Percentiles rank a stretch among this genome's conserved stretches.
phyloP scores from a whole-genome alignment of 257 asterid species.

The Solanum chilense region DNA sequence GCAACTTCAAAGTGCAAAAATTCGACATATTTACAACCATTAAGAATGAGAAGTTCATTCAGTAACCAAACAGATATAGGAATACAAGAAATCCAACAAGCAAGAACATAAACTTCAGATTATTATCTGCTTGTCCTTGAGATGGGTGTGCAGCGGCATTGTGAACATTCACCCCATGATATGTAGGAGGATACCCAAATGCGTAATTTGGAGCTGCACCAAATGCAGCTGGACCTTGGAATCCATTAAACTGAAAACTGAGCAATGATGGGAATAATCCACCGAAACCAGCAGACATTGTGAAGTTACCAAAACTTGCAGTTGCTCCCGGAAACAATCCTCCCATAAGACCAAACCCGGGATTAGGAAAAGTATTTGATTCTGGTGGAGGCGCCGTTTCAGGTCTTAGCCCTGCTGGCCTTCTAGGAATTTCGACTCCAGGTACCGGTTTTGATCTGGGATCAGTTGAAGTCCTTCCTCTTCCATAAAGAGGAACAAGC shows the following conservation, averaged over 20 bases:
- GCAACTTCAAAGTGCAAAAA: neutral
- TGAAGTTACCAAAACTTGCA: slow-evolving; percentile 50
- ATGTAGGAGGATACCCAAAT: neutral
- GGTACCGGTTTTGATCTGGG: slow-evolving; percentile 34
- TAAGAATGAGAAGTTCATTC: neutral
- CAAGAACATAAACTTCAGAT: neutral
- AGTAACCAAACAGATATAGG: neutral
- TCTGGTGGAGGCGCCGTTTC: slow-evolving; percentile 51
- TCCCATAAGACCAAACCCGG: slow-evolving; percentile 34
- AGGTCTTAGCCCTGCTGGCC: slow-evolving; percentile 67
- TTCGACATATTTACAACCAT: neutral
- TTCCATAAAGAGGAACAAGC: slow-evolving; percentile 74
- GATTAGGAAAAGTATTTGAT: slow-evolving; percentile 28
- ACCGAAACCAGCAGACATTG: slow-evolving; percentile 55
- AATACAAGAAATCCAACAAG: slow-evolving; percentile 1
- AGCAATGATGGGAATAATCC: slow-evolving; percentile 47
- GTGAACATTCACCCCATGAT: neutral
- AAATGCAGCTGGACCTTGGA: slow-evolving; percentile 61
- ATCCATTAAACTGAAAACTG: slow-evolving; percentile 55
- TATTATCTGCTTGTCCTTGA: neutral
- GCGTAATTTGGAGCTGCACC: neutral
- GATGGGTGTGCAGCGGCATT: slow-evolving; percentile 30
- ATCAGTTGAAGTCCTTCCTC: slow-evolving; percentile 58
- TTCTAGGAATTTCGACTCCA: slow-evolving; percentile 45
- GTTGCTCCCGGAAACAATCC: slow-evolving; percentile 47